Evolutionary conservation across 148 eudicot genomes (phyloP), one percentile per base, ranked within the genome.

Genomic region (Rhododendron molle): DNA sequence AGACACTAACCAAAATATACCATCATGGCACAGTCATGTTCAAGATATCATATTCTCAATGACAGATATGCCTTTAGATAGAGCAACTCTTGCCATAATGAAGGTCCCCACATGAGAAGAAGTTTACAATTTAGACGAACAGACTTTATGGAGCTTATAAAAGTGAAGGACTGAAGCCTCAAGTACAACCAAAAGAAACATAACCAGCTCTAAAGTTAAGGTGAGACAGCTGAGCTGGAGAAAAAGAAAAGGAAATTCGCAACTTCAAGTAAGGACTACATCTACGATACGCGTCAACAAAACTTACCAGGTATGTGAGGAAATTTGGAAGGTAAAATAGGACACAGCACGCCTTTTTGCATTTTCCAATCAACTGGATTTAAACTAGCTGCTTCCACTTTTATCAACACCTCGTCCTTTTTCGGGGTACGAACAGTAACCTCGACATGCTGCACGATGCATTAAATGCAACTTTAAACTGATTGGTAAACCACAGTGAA

Each of bases 351-450:
- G 81, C 94, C 94, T 80, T 89, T 90, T 87, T 94, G 94, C 46
- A 94, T 89, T 87, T 93, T 96, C 92, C 94, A 93, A 86, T 96
- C 96, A 87, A 92, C 9, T 10, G 98, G 98, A 88, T 96, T 96
- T 36, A 96, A 58, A 81, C 93, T 91, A 38, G 91, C 89, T 60
- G 99, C 99, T 88, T 96, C 98, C 84, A 96, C 56, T 84, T 94
- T 96, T 10, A 96, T 49, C 84, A 96, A 87, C 80, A 94, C 91
- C 82, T 96, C 96, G 85, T 87, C 94, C 62, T 89, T 87, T 58
- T 84, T 89, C 11, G 98, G 95, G 76, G 77, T 88, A 82, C 95
- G 99, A 82, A 93, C 83, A 67, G 94, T 90, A 86, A 90, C 87
- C 88, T 96, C 93, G 58, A 91, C 98, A 85, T 96, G 95, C 88